phyloP scores from a whole-genome alignment of 257 asterid genomes.

The Perilla frutescens region DNA sequence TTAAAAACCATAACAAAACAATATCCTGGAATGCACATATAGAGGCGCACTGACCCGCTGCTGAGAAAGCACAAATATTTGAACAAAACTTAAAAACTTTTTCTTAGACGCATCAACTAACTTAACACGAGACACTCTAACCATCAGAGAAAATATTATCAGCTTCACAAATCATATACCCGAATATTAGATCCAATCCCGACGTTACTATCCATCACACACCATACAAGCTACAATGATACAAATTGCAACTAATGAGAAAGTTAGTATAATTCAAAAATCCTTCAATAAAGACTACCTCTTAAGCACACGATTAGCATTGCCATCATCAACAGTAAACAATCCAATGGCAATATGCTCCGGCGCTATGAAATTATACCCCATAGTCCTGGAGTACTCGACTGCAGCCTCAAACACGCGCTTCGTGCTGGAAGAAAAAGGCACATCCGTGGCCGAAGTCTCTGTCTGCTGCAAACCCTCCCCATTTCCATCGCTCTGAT shows the following conservation, averaged over 20 bases:
- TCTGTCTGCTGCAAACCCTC: slow-evolving; percentile 44
- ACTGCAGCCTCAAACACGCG: slow-evolving; percentile 96
- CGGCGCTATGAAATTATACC: slow-evolving; percentile 86
- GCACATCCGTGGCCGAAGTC: slow-evolving; percentile 78
- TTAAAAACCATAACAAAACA: neutral
- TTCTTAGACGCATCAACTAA: slow-evolving; percentile 4
- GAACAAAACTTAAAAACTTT: neutral
- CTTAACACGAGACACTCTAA: slow-evolving; percentile 5
- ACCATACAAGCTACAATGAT: slow-evolving; percentile 23
- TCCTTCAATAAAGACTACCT: slow-evolving; percentile 51
- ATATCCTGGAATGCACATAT: slow-evolving; percentile 25
- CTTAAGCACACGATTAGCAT: slow-evolving; percentile 74
- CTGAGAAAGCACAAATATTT: neutral
- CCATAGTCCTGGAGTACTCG: slow-evolving; percentile 90
- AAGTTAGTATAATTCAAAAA: slow-evolving; percentile 7
- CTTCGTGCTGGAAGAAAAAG: slow-evolving; percentile 73
- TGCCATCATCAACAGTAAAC: slow-evolving; percentile 92
- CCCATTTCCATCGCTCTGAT: slow-evolving; percentile 35
- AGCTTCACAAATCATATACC: slow-evolving; percentile 18
- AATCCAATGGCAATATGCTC: slow-evolving; percentile 93
- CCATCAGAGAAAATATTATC: slow-evolving; percentile 9
- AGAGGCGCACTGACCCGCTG: neutral
- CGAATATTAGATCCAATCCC: slow-evolving; percentile 23
- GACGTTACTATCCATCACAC: neutral
- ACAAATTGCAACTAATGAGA: slow-evolving; percentile 20